These are phyloP conservation scores for Trametes pubescens DNA, from an alignment of 1,284 basidiomycete genomes.

Conservation along the genomic window DNA sequence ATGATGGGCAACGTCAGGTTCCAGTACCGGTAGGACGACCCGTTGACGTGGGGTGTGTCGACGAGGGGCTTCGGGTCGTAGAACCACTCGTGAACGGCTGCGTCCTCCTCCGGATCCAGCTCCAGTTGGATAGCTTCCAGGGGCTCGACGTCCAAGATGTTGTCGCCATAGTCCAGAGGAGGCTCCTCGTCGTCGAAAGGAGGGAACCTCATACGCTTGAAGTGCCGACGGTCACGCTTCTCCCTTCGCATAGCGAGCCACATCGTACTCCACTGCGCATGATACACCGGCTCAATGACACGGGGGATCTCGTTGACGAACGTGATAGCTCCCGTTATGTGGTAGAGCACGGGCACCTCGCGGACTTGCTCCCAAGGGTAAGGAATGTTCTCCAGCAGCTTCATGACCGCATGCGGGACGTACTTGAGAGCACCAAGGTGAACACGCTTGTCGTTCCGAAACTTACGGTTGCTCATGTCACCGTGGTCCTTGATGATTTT, in stretches of 20 bases:
- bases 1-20: conserved; percentile 92
- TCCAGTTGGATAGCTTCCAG: conserved; percentile 98
- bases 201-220: conserved; percentile 99
- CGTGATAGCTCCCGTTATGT: conserved; percentile 99
- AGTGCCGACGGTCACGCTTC: conserved; percentile 98
- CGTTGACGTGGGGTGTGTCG: conserved; percentile 91
- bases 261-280: conserved; percentile 99
- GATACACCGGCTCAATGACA: conserved; percentile 97
- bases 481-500: conserved; percentile 99
- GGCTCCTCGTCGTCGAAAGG: conserved; percentile 99
- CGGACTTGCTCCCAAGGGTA: conserved; percentile 99
- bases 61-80: conserved; percentile 97
- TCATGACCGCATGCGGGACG: conserved; percentile 99
- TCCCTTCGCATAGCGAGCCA: conserved; percentile 99
- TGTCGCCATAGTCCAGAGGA: conserved; percentile 98
- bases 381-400: conserved; percentile 98
- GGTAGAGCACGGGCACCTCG: conserved; percentile 96
- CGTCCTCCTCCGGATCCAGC: conserved; percentile 93
- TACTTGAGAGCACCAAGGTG: conserved; percentile 98
- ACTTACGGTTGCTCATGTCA: conserved; percentile 97
- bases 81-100: conserved; percentile 98
- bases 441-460: conserved; percentile 98
- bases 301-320: conserved; percentile 99
- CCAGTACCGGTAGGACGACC: conserved; percentile 94
- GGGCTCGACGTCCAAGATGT: conserved; percentile 97